These are phyloP conservation scores for Angophora floribunda DNA, from an alignment of 345 rosid genomes.

Conservation along the genomic window DNA sequence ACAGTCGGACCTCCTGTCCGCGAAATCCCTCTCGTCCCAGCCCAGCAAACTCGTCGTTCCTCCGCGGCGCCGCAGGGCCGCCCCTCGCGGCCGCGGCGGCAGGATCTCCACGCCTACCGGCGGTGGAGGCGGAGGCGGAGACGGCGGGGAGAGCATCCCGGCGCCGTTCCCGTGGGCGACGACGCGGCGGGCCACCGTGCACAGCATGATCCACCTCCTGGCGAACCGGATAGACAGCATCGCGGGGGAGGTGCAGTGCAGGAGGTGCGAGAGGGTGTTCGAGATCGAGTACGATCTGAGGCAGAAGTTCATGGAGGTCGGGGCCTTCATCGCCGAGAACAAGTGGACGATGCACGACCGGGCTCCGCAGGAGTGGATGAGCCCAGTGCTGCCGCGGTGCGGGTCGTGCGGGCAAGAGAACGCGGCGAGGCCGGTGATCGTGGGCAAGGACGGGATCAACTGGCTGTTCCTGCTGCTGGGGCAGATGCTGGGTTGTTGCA, in stretches of 20 bases:
- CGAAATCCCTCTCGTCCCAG: background rate
- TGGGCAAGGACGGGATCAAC: conserved; percentile 46
- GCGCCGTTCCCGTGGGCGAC: conserved; percentile 77
- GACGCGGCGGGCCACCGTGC: conserved; percentile 32
- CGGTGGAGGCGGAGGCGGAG: background rate
- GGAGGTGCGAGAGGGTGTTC: conserved; percentile 40
- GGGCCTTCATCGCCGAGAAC: conserved; percentile 9
- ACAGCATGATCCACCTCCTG: conserved; percentile 21
- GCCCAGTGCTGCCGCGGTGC: conserved; percentile 36
- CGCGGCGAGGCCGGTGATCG: conserved; percentile 44
- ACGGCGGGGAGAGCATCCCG: conserved; percentile 20
- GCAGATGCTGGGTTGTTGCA: conserved; percentile 56
- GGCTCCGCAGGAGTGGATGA: conserved; percentile 54
- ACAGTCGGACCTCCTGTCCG: background rate
- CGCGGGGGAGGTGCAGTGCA: conserved; percentile 57
- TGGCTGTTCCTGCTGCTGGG: conserved; percentile 89
- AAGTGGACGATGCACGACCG: conserved; percentile 46
- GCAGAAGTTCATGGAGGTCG: conserved; percentile 37
- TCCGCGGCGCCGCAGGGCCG: background rate
- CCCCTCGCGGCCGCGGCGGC: background rate
- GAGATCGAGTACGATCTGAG: conserved; percentile 37
- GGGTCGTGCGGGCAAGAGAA: conserved; percentile 39
- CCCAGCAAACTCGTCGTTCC: background rate
- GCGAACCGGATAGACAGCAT: conserved; percentile 20
- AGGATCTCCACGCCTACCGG: background rate